Evolutionary conservation across 2,329 filamentous ascomycete genomes (phyloP), one percentile per base, ranked within the genome.

Genomic region (Fusarium tjaetaba): DNA sequence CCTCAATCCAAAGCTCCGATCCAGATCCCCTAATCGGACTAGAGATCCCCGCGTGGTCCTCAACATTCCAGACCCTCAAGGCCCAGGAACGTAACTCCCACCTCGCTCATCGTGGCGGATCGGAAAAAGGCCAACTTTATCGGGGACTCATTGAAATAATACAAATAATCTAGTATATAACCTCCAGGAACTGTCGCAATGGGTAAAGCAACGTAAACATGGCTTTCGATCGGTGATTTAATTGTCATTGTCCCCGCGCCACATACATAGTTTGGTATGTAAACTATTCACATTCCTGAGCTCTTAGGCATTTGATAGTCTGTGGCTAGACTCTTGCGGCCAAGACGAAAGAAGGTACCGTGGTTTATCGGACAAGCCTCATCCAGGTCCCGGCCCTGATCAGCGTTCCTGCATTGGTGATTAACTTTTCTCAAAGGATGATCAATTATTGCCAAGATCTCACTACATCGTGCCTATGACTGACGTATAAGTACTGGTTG

Each of bases 321-420:
- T n/a, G 5, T 56, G 38, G 38, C 56, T 56, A 69, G 38, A 53
- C 56, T 39, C 34, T 69, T 69, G 56, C 65, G 65, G 66, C 65
- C 61, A 45, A 20, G n/a, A 14, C 24, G 39, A 22, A 30, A 32
- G 1, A 30, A 38, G 51, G 41, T 18, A 34, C 61, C 42, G 36
- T 42, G 7, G 13, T 24, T 48, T 38, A 9, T 51, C 38, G 41
- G 45, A 10, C 28, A 48, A 36, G 34, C 26, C 15, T 48, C 41
- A 64, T 69, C 43, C 41, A n/a, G 49, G 66, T 46, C 66, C 66
- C 66, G 65, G 16, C 51, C 58, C 22, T 42, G 39, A 66, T 30
- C 51, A 52, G 34, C 65, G 65, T 69, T 69, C 66, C 66, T 69
- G 53, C 22, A 38, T 55, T 14, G 15, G 9, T 7, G 16, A 52